Conservation (phyloP, 768 basidiomycete species). For the Lactifluus rugatus region DNA sequence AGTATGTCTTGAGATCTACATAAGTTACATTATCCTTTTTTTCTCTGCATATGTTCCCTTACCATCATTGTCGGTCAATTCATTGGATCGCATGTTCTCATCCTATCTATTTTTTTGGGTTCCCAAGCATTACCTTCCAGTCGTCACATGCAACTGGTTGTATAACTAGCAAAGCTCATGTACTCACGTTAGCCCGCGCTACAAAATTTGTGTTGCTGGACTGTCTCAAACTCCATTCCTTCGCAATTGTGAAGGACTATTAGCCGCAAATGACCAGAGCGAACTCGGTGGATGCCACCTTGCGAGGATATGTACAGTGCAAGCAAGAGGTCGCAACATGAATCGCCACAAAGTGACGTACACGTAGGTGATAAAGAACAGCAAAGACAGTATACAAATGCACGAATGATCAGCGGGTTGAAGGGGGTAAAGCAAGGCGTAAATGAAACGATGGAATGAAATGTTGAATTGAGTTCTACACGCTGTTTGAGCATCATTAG, state of each 20-base stretch:
- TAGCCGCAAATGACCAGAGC: background rate
- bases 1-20: background rate
- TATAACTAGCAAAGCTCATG: slow-evolving; percentile 5
- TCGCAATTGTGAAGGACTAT: background rate
- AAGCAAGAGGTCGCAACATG: background rate
- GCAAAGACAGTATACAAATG: slow-evolving; percentile 7
- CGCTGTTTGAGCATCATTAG: slow-evolving; percentile 4
- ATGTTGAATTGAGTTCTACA: slow-evolving; percentile 1
- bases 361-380: slow-evolving; percentile 10
- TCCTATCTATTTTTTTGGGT: background rate
- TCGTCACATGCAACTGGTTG: background rate
- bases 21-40: background rate
- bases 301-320: background rate
- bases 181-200: background rate
- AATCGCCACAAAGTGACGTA: slow-evolving; percentile 1
- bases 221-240: background rate
- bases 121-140: background rate
- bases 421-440: background rate
- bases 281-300: background rate
- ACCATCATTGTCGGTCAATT: background rate
- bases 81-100: background rate
- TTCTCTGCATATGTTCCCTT: background rate
- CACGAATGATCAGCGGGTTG: background rate
- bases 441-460: background rate
- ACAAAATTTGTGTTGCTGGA: background rate